Evolutionary conservation across 2,329 filamentous ascomycete genomes (phyloP).

Genomic region (Scytalidium sp.): DNA sequence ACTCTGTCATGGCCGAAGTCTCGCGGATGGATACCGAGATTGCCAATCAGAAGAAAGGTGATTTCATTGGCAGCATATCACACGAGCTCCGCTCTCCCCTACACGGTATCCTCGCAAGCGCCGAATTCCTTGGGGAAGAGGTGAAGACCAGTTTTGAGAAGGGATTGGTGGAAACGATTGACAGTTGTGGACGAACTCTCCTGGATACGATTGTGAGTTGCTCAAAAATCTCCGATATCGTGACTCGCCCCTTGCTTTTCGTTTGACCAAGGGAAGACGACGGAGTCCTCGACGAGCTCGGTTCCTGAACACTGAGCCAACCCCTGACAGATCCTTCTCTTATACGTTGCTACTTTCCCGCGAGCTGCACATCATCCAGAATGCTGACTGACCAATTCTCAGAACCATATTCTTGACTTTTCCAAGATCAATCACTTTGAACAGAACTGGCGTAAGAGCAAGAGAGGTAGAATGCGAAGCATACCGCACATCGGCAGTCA

Average conservation of each 20-base stretch:
- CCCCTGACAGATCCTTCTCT: background rate
- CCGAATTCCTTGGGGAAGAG: constrained; percentile 46
- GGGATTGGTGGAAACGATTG: constrained; percentile 31
- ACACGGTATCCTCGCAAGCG: constrained; percentile 53
- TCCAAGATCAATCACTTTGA: constrained; percentile 34
- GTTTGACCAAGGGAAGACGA: too few relatives aligned
- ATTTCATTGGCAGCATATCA: constrained; percentile 57
- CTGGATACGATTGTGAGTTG: constrained; percentile 33
- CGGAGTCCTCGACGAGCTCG: too few relatives aligned
- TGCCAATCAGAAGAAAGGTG: constrained; percentile 51
- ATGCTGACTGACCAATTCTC: constrained; percentile 2
- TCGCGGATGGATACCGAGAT: constrained; percentile 50
- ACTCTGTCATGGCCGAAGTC: constrained; percentile 53
- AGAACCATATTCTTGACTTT: constrained; percentile 40
- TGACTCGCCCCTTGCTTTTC: too few relatives aligned
- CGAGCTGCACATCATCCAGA: background rate
- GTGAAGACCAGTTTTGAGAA: constrained; percentile 25
- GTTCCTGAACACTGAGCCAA: too few relatives aligned
- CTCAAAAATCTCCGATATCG: background rate
- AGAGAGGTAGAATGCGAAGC: constrained; percentile 8
- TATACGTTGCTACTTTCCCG: background rate
- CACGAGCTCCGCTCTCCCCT: constrained; percentile 56
- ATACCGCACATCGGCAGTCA: constrained; percentile 4
- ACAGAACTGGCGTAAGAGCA: constrained; percentile 26
- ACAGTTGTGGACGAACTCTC: constrained; percentile 33